These are phyloP conservation scores for Venturia nashicola DNA, from an alignment of 2,329 filamentous ascomycete species.

Conservation along the genomic window DNA sequence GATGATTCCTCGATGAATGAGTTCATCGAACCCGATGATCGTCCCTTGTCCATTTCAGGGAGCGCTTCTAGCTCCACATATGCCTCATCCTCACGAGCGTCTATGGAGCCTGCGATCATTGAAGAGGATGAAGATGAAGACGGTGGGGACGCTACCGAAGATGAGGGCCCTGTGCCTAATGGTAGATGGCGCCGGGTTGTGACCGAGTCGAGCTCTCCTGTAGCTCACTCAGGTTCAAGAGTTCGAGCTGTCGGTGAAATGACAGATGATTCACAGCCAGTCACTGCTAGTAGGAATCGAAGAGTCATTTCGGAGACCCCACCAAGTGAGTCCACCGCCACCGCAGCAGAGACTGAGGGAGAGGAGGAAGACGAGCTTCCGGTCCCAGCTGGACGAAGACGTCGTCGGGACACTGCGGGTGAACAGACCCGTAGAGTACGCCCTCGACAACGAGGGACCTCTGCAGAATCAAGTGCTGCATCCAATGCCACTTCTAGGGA, in stretches of 20 bases:
- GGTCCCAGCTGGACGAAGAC: constrained; percentile 2
- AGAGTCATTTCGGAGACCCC: constrained; percentile 6
- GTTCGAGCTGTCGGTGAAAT: neutral
- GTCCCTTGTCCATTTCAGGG: constrained; percentile 20
- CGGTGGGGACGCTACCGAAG: constrained; percentile 9
- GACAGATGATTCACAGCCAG: neutral
- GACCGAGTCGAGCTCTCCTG: neutral
- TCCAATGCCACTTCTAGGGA: constrained; percentile 1
- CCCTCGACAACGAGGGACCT: neutral
- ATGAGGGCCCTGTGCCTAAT: constrained; percentile 9
- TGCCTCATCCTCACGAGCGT: constrained; percentile 2
- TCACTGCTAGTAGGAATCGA: neutral
- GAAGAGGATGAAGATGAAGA: constrained; percentile 7
- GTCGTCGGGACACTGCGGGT: neutral
- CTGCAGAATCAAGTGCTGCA: constrained; percentile 1
- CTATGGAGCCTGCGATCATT: constrained; percentile 1
- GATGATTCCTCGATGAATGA: constrained; percentile 30
- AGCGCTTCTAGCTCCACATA: constrained; percentile 14
- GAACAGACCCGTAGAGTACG: neutral
- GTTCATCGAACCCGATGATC: constrained; percentile 26
- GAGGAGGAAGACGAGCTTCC: constrained; percentile 11
- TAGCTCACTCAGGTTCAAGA: neutral
- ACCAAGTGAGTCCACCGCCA: neutral
- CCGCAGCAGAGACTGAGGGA: neutral
- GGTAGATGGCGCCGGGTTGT: neutral